These are phyloP conservation scores for Schizochytrium sp. DNA, from an alignment of 108 stramenopile genomes.

Conservation along the genomic window DNA sequence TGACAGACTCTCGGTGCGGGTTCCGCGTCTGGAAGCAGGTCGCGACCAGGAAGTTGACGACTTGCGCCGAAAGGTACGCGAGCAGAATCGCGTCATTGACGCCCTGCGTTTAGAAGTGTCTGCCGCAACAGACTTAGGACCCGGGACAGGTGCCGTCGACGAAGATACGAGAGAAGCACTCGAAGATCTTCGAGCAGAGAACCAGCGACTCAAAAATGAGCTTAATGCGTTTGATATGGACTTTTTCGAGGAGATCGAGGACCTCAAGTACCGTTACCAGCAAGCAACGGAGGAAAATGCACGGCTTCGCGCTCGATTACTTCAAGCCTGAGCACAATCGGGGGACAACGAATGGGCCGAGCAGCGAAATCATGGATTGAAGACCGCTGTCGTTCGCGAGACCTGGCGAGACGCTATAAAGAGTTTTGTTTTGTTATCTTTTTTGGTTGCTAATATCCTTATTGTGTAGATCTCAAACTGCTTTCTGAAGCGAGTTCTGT, in stretches of 20 bases:
- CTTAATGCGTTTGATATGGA: conserved; percentile 52
- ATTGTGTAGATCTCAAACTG: no score
- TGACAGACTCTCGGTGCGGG: conserved; percentile 21
- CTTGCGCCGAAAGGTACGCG: neutral
- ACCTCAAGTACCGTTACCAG: conserved; percentile 52
- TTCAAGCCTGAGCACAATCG: neutral
- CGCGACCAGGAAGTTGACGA: neutral
- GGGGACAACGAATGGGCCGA: neutral
- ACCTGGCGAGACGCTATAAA: no score
- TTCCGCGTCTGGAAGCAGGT: neutral
- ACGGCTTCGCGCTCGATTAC: neutral
- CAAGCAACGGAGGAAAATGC: conserved; percentile 33
- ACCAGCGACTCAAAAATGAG: conserved; percentile 36
- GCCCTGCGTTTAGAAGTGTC: neutral
- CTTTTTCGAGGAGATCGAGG: conserved; percentile 63
- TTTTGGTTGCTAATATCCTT: no score
- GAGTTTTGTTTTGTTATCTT: no score
- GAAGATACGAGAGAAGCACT: neutral
- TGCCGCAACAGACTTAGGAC: neutral
- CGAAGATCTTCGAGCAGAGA: conserved; percentile 31
- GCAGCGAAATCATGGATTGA: no score
- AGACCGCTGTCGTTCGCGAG: no score
- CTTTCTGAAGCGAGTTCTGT: neutral
- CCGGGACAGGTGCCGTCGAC: neutral
- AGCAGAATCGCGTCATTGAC: neutral